Evolutionary conservation across 2,329 filamentous ascomycete species (phyloP), one percentile per base, ranked within the genome.

Genomic region (Penicillium capsulatum): DNA sequence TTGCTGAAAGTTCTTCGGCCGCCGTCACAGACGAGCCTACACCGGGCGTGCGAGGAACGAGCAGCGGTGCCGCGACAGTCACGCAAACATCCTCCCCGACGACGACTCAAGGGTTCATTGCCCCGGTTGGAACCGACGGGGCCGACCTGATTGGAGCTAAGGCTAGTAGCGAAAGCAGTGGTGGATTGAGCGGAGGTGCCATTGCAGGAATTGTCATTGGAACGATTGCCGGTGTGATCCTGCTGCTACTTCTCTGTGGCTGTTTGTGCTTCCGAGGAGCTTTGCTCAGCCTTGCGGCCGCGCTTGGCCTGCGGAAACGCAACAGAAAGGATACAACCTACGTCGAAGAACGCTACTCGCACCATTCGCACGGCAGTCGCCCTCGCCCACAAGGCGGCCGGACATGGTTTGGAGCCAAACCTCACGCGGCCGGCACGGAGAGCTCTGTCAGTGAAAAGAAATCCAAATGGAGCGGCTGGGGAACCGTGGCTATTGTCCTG

Each of bases 181-280:
- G 62, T 26, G 67, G 69, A 15, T 57, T 74, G 15, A 73, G 69
- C 41, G 70, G 69, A 13, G 71, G 71, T 15, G 71, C 71, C 1
- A 74, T 74, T 41, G 71, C 71, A 14, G 71, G 71, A 27, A 74
- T 74, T 34, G 71, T 74, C 39, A 71, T 74, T 37, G 71, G 71
- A 28, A 64, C 66, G 13, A 63, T 74, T 38, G 62, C 63, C 1
- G 71, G 68, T 34, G 61, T 71, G 8, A 55, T 72, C 33, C 49
- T 73, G 9, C 51, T 74, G 26, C 49, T 73, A 16, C 57, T 73
- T 15, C 45, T 74, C 16, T 71, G 67, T 48, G 57, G 60, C 36
- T 72, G 65, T 48, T 53, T 64, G 44, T 72, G 70, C 43, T 65
- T 67, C 44, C 67, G 61, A 30, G 63, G 66, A 8, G 51, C 62